phyloP scores from a whole-genome alignment of 257 asterid species.

The Gynochthodes officinalis region DNA sequence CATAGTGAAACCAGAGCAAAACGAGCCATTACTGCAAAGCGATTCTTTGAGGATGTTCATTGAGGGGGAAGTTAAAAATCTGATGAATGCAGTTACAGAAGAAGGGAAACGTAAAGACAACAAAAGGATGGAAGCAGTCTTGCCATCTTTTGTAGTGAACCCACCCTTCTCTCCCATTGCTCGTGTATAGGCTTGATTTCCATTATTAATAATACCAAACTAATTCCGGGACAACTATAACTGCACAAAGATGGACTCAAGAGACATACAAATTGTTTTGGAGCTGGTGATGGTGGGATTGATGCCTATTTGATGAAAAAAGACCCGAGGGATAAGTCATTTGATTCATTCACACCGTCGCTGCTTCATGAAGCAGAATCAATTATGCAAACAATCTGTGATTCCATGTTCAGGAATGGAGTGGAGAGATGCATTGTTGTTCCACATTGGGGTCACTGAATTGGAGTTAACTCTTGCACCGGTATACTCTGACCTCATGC shows the following conservation, averaged over 20 bases:
- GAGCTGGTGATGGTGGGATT: too few relatives aligned
- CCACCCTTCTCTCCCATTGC: conserved; percentile 93
- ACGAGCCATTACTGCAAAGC: conserved; percentile 39
- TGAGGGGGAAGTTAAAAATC: conserved; percentile 48
- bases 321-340: too few relatives aligned
- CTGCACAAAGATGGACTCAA: neutral
- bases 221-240: neutral
- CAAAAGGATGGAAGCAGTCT: conserved; percentile 44
- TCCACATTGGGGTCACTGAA: neutral
- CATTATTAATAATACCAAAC: neutral
- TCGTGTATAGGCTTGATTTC: conserved; percentile 49
- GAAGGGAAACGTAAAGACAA: conserved; percentile 44
- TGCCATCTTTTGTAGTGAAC: conserved; percentile 62
- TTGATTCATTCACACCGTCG: too few relatives aligned
- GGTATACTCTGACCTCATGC: conserved; percentile 3
- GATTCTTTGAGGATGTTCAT: conserved; percentile 53
- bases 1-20: conserved; percentile 40
- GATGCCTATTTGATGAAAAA: too few relatives aligned
- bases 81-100: conserved; percentile 46
- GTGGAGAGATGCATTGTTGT: neutral
- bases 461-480: neutral
- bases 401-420: neutral
- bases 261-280: neutral
- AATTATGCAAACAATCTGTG: neutral
- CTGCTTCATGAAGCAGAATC: neutral